phyloP scores from a whole-genome alignment of 345 rosid genomes.

The Acer campestre region DNA sequence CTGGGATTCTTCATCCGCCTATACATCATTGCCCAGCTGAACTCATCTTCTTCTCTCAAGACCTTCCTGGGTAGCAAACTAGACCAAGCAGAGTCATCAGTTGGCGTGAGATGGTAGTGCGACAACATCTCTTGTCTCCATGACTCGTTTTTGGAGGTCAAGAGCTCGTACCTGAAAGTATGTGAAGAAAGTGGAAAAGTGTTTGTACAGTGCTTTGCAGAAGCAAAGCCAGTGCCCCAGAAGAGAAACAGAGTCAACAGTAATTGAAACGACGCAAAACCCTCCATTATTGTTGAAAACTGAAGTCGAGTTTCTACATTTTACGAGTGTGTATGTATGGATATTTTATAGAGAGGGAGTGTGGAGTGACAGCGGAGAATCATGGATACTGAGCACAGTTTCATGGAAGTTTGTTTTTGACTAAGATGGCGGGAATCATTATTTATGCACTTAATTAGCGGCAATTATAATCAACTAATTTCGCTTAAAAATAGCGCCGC shows the following conservation, averaged over 20 bases:
- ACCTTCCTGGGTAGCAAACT: slow-evolving; percentile 74
- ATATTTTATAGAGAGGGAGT: slow-evolving; percentile 1
- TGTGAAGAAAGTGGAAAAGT: slow-evolving; percentile 43
- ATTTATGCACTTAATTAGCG: neutral
- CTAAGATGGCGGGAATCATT: slow-evolving; percentile 3
- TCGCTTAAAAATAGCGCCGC: neutral
- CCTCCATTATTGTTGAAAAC: slow-evolving; percentile 13
- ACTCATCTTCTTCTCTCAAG: slow-evolving; percentile 63
- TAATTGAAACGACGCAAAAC: slow-evolving; percentile 2
- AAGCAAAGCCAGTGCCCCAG: slow-evolving; percentile 15
- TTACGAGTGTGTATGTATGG: neutral
- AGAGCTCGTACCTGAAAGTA: slow-evolving; percentile 52
- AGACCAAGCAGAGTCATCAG: slow-evolving; percentile 84
- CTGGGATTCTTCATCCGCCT: slow-evolving; percentile 38
- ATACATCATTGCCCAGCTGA: slow-evolving; percentile 71
- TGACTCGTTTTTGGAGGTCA: slow-evolving; percentile 62
- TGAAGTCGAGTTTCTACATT: neutral
- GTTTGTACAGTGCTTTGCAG: slow-evolving; percentile 52
- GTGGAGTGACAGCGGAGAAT: neutral
- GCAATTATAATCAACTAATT: neutral
- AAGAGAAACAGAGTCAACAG: slow-evolving; percentile 15
- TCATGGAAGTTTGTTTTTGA: neutral
- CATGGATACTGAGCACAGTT: neutral
- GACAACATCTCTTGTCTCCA: slow-evolving; percentile 69
- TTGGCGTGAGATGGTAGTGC: slow-evolving; percentile 80